Evolutionary conservation across 2,329 filamentous ascomycete genomes (phyloP).

Genomic region (Fusarium sp.): DNA sequence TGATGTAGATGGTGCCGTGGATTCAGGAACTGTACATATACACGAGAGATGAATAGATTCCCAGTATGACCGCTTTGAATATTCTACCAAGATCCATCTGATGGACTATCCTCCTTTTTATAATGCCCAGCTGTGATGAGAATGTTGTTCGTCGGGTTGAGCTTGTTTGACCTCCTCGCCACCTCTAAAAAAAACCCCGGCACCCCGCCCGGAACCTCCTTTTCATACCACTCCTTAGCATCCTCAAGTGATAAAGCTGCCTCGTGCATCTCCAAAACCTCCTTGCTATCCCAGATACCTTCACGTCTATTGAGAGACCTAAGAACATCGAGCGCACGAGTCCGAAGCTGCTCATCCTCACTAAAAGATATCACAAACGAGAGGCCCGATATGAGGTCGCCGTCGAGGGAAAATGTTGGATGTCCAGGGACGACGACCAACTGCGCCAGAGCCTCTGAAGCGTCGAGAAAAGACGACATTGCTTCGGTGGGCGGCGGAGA

Average conservation of each 20-base stretch:
- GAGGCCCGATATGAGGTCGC: constrained; percentile 17
- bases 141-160: neutral
- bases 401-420: constrained; percentile 21
- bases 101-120: neutral
- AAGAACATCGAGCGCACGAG: constrained; percentile 26
- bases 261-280: neutral
- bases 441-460: constrained; percentile 9
- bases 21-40: neutral
- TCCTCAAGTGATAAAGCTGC: neutral
- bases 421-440: constrained; percentile 1
- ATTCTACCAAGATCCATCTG: neutral
- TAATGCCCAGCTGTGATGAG: neutral
- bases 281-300: neutral
- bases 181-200: neutral
- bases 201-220: neutral
- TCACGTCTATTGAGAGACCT: constrained; percentile 9
- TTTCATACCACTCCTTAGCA: neutral
- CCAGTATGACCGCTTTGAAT: neutral
- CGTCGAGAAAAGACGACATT: constrained; percentile 3
- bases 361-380: constrained; percentile 12
- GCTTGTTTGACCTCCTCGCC: neutral
- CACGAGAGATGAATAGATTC: neutral
- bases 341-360: neutral
- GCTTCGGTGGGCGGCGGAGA: neutral
- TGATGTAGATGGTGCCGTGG: neutral